Percentiles rank a stretch among this genome's conserved stretches.
Conservation (phyloP, 2,329 filamentous ascomycete species). For the Moelleriella libera region DNA sequence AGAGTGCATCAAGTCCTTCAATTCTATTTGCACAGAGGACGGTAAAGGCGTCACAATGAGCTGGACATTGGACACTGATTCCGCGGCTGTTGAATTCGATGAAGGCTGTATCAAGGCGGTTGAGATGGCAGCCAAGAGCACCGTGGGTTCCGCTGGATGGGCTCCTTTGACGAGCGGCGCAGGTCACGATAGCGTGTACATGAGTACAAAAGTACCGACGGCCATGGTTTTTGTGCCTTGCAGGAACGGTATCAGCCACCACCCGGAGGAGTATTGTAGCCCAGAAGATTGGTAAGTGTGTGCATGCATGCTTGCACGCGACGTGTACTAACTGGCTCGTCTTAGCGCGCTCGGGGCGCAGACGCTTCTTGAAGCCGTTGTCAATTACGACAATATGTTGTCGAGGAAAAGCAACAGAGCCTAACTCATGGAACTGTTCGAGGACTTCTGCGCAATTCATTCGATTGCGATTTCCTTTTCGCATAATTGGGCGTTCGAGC, state of each 20-base stretch:
- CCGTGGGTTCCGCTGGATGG: conserved; percentile 31
- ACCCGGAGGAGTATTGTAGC: conserved; percentile 20
- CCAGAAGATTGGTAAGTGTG: conserved; percentile 17
- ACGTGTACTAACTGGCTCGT: neutral
- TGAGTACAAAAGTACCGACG: conserved; percentile 17
- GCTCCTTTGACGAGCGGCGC: conserved; percentile 21
- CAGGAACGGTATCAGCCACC: conserved; percentile 21
- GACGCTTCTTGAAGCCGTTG: conserved; percentile 11
- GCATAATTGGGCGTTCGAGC: no score
- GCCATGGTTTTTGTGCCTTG: conserved; percentile 25
- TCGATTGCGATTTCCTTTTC: no score
- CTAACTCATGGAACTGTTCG: no score
- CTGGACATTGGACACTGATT: conserved; percentile 47
- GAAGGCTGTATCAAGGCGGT: conserved; percentile 52
- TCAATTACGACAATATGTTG: conserved; percentile 9
- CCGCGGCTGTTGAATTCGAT: conserved; percentile 48
- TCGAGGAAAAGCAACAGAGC: neutral
- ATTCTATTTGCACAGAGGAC: conserved; percentile 10
- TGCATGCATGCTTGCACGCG: neutral
- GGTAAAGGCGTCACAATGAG: conserved; percentile 29
- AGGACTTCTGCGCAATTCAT: no score
- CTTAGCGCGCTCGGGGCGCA: conserved; percentile 13
- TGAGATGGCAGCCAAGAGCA: conserved; percentile 36
- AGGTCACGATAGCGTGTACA: conserved; percentile 23
- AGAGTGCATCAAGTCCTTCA: conserved; percentile 11